phyloP scores from a whole-genome alignment of 345 rosid genomes.

The Mangifera indica region DNA sequence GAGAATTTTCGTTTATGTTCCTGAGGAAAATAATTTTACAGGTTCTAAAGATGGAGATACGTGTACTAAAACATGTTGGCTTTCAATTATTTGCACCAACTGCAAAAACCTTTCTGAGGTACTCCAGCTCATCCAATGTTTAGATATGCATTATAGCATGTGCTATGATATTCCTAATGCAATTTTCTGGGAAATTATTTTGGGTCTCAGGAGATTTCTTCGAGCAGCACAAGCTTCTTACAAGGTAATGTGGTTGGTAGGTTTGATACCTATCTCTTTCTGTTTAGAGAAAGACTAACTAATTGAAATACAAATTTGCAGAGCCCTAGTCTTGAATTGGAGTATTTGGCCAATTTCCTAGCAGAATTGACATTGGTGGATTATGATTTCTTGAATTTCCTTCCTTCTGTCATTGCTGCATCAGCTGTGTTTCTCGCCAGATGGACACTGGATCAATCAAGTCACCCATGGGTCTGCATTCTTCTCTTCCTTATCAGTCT shows the following conservation, averaged over 20 bases:
- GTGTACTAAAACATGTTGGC: conserved; percentile 61
- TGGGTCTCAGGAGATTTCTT: conserved; percentile 70
- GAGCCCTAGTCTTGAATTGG: conserved; percentile 71
- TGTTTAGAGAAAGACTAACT: conserved; percentile 21
- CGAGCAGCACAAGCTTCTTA: conserved; percentile 83
- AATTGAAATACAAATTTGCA: conserved; percentile 36
- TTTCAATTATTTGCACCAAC: conserved; percentile 73
- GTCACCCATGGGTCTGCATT: conserved; percentile 80
- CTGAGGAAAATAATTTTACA: conserved; percentile 28
- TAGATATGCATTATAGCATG: not conserved
- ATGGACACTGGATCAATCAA: conserved; percentile 85
- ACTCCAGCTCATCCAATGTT: conserved; percentile 15
- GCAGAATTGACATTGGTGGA: conserved; percentile 76
- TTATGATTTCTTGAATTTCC: conserved; percentile 55
- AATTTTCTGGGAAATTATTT: conserved; percentile 17
- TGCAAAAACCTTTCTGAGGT: conserved; percentile 88
- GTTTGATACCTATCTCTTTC: not conserved
- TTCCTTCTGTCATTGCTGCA: conserved; percentile 86
- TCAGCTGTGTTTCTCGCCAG: conserved; percentile 87
- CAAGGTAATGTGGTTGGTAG: conserved; percentile 41
- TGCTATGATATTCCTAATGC: conserved; percentile 14
- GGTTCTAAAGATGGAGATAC: conserved; percentile 76
- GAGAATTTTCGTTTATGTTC: conserved; percentile 3
- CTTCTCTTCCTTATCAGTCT: conserved; percentile 15
- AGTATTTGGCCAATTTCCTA: conserved; percentile 71